A percentile compares a stretch with the other conserved stretches of the same genome.
Conservation (phyloP, 345 rosid species). For the Ceriops decandra region DNA sequence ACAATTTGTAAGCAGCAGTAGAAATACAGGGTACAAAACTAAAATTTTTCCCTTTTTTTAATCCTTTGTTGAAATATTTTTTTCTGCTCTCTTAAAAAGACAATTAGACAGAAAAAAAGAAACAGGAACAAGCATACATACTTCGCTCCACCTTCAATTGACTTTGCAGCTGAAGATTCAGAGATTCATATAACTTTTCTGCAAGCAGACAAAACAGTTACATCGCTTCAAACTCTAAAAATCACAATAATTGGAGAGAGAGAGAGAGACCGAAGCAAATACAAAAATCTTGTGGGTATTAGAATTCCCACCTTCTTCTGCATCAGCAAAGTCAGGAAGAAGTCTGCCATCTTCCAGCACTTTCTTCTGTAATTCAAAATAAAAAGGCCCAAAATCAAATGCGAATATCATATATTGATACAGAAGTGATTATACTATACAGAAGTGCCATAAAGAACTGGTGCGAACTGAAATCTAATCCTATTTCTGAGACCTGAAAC, state of each 20-base stretch:
- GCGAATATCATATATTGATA: background rate
- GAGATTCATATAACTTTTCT: slow-evolving; percentile 76
- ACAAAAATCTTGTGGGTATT: background rate
- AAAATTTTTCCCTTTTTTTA: too few relatives aligned
- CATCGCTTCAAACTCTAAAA: slow-evolving; percentile 6
- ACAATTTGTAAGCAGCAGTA: too few relatives aligned
- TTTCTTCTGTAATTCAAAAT: slow-evolving; percentile 55
- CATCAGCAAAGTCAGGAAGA: slow-evolving; percentile 82
- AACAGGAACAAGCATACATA: slow-evolving; percentile 34
- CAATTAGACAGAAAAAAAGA: background rate
- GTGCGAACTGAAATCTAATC: background rate
- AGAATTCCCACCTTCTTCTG: slow-evolving; percentile 62
- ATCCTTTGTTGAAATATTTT: too few relatives aligned
- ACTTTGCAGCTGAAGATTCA: slow-evolving; percentile 77
- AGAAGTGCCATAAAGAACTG: background rate
- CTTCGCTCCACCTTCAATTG: slow-evolving; percentile 57
- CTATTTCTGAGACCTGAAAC: background rate
- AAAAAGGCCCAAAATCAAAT: slow-evolving; percentile 20
- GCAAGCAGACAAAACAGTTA: slow-evolving; percentile 25
- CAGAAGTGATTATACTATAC: background rate
- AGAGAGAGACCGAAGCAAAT: background rate
- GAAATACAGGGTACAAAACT: too few relatives aligned
- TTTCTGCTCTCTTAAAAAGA: background rate
- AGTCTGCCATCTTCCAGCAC: slow-evolving; percentile 76
- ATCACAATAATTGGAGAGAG: background rate